Percentiles rank a stretch among this genome's conserved stretches.
Conservation (phyloP, 1,284 basidiomycete species). For the Ustilago bromivora region DNA sequence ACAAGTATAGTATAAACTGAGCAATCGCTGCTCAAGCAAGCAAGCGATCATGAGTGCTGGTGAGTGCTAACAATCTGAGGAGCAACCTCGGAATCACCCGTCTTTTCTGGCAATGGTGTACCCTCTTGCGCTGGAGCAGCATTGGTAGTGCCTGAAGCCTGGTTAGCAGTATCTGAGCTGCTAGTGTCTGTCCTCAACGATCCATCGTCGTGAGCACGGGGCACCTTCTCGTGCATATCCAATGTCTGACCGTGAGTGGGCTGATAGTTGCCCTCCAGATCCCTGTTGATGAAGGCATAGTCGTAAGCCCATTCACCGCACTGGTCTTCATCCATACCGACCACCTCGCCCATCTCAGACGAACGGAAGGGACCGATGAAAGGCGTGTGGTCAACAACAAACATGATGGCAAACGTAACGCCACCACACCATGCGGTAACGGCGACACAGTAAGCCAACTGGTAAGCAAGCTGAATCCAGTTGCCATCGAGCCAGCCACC, state of each 20-base stretch:
- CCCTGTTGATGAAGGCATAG: conserved; percentile 62
- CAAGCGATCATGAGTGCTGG: background rate
- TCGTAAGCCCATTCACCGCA: conserved; percentile 74
- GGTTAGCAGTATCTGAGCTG: conserved; percentile 16
- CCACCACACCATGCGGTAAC: conserved; percentile 76
- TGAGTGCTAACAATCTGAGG: conserved; percentile 5
- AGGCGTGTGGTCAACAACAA: conserved; percentile 81
- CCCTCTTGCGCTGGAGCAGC: conserved; percentile 1
- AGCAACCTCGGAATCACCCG: background rate
- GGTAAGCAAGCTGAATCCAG: conserved; percentile 83
- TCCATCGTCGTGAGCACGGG: conserved; percentile 21
- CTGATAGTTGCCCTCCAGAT: conserved; percentile 62
- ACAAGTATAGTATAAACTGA: conserved; percentile 4
- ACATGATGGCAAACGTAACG: conserved; percentile 74
- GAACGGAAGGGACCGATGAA: conserved; percentile 78
- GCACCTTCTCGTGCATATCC: conserved; percentile 55
- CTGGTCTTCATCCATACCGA: conserved; percentile 82
- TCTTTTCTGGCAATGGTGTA: conserved; percentile 7
- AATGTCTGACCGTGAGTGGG: conserved; percentile 51
- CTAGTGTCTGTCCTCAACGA: conserved; percentile 23
- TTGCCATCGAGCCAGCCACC: conserved; percentile 80
- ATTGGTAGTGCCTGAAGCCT: conserved; percentile 2
- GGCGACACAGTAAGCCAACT: conserved; percentile 80
- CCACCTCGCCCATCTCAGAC: conserved; percentile 80
- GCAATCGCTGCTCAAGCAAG: background rate